Evolutionary conservation across 2,329 filamentous ascomycete genomes (phyloP).

Genomic region (Mariannaea elegans): DNA sequence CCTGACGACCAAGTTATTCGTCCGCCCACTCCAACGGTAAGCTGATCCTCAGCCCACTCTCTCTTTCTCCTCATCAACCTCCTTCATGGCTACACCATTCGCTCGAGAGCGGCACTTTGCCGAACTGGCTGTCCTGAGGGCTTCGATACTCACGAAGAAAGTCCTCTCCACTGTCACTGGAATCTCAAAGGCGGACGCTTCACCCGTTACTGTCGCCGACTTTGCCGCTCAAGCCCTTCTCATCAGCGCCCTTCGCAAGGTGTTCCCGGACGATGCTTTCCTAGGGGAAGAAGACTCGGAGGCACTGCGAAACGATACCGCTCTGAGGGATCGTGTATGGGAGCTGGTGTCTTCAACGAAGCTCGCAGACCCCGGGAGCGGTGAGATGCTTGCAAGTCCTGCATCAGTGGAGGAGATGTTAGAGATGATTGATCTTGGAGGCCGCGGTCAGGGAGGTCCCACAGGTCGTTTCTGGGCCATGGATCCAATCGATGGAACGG

Average conservation of each 20-base stretch:
- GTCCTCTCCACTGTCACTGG: slow-evolving; percentile 54
- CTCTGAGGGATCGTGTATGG: slow-evolving; percentile 63
- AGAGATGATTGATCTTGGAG: slow-evolving; percentile 68
- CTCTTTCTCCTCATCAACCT: slow-evolving; percentile 3
- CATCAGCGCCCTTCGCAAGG: slow-evolving; percentile 62
- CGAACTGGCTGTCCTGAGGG: slow-evolving; percentile 61
- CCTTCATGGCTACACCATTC: slow-evolving; percentile 36
- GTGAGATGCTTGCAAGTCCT: slow-evolving; percentile 48
- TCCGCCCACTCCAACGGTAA: too few relatives aligned
- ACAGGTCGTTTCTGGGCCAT: slow-evolving; percentile 65
- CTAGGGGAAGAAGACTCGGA: slow-evolving; percentile 69
- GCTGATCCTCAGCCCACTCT: not conserved
- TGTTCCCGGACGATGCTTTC: slow-evolving; percentile 65
- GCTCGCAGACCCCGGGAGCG: slow-evolving; percentile 21
- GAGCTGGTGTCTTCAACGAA: slow-evolving; percentile 53
- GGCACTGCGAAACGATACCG: slow-evolving; percentile 57
- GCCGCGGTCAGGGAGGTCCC: slow-evolving; percentile 47
- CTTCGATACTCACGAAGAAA: slow-evolving; percentile 64
- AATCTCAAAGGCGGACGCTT: slow-evolving; percentile 65
- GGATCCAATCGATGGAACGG: slow-evolving; percentile 72
- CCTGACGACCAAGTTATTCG: too few relatives aligned
- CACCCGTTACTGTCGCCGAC: slow-evolving; percentile 70
- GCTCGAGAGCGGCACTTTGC: slow-evolving; percentile 45
- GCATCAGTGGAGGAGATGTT: slow-evolving; percentile 64
- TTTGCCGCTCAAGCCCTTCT: slow-evolving; percentile 71